phyloP scores from a whole-genome alignment of 2,329 filamentous ascomycete species.

The Pyricularia sp. region DNA sequence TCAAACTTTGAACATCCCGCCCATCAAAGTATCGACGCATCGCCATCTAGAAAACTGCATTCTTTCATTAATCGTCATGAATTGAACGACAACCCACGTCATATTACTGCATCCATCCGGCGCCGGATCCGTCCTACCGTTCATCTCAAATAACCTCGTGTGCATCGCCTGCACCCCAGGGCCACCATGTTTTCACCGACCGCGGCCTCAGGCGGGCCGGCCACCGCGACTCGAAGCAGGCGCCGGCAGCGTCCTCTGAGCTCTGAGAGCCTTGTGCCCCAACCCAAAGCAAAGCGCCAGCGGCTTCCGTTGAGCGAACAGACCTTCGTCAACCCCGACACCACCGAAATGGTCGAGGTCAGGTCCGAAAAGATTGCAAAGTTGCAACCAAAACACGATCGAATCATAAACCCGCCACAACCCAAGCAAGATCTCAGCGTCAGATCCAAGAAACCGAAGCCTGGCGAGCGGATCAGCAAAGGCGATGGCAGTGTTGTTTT shows the following conservation, averaged over 20 bases:
- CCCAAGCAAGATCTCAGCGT: constrained; percentile 43
- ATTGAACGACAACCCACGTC: constrained; percentile 3
- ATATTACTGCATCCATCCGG: constrained; percentile 5
- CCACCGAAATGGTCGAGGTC: constrained; percentile 42
- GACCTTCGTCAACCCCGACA: constrained; percentile 39
- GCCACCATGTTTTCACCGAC: constrained; percentile 47
- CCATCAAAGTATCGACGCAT: not conserved
- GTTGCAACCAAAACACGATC: constrained; percentile 30
- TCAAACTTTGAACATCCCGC: not conserved
- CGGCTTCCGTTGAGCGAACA: constrained; percentile 44
- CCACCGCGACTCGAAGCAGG: constrained; percentile 45
- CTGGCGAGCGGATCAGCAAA: constrained; percentile 49
- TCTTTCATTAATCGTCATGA: constrained; percentile 2
- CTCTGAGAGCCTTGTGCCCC: constrained; percentile 38
- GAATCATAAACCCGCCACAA: constrained; percentile 12
- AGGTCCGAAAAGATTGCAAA: constrained; percentile 38
- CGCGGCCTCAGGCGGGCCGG: constrained; percentile 32
- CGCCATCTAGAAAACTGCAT: not conserved
- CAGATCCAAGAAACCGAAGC: constrained; percentile 48
- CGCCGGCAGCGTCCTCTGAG: constrained; percentile 47
- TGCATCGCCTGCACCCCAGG: constrained; percentile 7
- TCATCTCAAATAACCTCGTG: not conserved
- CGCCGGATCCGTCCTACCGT: not conserved
- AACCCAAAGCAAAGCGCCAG: constrained; percentile 52
- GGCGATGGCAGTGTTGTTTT: constrained; percentile 55